Evolutionary conservation across 495 filamentous ascomycete genomes (phyloP).

Genomic region (Hapsidospora chrysogenum): DNA sequence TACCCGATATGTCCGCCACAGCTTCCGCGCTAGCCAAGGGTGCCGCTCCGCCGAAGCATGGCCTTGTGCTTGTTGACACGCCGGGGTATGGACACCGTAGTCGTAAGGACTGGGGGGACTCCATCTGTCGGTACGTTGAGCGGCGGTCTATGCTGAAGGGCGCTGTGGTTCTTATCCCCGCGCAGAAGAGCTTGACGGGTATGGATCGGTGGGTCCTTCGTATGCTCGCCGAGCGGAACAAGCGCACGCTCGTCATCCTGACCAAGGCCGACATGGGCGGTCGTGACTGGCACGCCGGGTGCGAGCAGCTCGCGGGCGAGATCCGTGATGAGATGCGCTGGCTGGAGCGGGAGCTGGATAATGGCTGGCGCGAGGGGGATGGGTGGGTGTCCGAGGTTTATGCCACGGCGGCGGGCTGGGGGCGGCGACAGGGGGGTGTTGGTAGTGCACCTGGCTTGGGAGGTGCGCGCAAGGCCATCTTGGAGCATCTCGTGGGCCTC

Average conservation of each 20-base stretch:
- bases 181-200: slow-evolving; percentile 61
- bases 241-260: slow-evolving; percentile 65
- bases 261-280: slow-evolving; percentile 58
- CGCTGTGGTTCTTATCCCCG: slow-evolving; percentile 73
- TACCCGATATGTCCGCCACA: slow-evolving; percentile 1
- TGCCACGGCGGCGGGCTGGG: slow-evolving; percentile 24
- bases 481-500: background rate
- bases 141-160: slow-evolving; percentile 57
- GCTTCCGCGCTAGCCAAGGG: slow-evolving; percentile 10
- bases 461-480: slow-evolving; percentile 1
- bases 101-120: slow-evolving; percentile 59
- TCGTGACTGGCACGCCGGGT: background rate
- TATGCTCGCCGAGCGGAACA: slow-evolving; percentile 40
- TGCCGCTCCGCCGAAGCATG: slow-evolving; percentile 33
- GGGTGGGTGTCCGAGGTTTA: slow-evolving; percentile 32
- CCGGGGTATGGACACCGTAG: slow-evolving; percentile 82
- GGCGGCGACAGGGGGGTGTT: background rate
- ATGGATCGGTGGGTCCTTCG: slow-evolving; percentile 50
- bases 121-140: slow-evolving; percentile 73
- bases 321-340: slow-evolving; percentile 19
- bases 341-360: slow-evolving; percentile 16
- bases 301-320: slow-evolving; percentile 8
- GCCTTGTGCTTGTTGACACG: slow-evolving; percentile 68
- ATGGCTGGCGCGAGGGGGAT: slow-evolving; percentile 14
- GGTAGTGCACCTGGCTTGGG: background rate